These are phyloP conservation scores for Saccharum hybrid DNA, from an alignment of 202 grass and related monocot species.

Conservation along the genomic window DNA sequence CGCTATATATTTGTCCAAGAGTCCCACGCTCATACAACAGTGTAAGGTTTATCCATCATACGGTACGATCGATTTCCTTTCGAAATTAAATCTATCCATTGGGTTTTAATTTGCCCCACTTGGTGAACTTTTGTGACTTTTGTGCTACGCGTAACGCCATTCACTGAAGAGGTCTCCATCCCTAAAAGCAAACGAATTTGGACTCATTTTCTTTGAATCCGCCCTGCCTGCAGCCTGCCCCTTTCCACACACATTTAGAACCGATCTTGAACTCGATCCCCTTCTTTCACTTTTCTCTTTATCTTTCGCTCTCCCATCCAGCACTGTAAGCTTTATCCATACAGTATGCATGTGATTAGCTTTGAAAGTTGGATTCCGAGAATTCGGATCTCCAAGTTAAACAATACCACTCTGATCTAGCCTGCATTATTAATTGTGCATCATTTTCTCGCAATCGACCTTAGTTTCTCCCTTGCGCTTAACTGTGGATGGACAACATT, in stretches of 20 bases:
- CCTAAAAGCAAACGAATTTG: background rate
- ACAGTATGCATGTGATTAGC: background rate
- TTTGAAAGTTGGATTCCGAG: background rate
- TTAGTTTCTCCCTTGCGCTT: conserved; percentile 2
- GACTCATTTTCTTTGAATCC: background rate
- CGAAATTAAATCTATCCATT: background rate
- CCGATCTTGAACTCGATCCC: background rate
- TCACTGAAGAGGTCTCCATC: background rate
- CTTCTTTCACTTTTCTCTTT: background rate
- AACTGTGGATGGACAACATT: background rate
- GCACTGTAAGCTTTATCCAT: background rate
- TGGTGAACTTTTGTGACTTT: background rate
- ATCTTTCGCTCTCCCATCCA: background rate
- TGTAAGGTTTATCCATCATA: background rate
- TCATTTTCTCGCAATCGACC: conserved; percentile 26
- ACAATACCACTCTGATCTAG: background rate
- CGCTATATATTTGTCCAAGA: background rate
- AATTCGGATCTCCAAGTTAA: background rate
- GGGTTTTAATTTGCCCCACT: background rate
- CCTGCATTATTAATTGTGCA: background rate
- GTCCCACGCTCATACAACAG: background rate
- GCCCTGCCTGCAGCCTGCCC: background rate
- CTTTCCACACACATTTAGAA: background rate
- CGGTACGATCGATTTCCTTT: background rate
- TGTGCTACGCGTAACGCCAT: background rate